A percentile compares a stretch with the other conserved stretches of the same genome.
These are phyloP conservation scores for Chlorella vulgaris DNA, from an alignment of 139 green algal genomes.

Conservation along the genomic window DNA sequence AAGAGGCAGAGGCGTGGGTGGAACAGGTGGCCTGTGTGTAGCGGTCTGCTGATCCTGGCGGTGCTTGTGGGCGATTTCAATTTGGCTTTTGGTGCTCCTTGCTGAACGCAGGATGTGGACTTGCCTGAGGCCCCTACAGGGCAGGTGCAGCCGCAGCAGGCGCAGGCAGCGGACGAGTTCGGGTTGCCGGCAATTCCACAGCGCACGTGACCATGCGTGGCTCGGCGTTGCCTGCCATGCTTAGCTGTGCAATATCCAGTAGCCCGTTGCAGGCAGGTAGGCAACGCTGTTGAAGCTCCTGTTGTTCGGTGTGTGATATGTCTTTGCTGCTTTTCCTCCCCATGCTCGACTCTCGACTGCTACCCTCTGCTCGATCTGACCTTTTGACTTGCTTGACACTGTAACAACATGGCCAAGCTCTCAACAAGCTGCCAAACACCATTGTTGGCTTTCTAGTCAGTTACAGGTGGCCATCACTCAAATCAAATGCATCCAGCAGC, in stretches of 20 bases:
- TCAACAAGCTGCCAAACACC: no score
- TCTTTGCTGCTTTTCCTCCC: not conserved
- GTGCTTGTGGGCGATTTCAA: no score
- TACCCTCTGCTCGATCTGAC: no score
- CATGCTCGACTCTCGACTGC: no score
- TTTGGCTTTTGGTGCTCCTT: no score
- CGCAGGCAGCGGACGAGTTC: constrained; percentile 53
- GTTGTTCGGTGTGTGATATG: not conserved
- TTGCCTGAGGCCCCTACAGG: constrained; percentile 59
- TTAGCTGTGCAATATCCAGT: not conserved
- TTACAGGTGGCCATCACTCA: no score
- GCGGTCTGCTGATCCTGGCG: no score
- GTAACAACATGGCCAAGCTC: no score
- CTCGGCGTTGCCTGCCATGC: not conserved
- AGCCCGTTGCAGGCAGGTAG: not conserved
- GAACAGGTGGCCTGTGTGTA: not conserved
- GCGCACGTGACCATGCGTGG: constrained; percentile 40
- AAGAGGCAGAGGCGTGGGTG: not conserved
- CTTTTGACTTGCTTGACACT: no score
- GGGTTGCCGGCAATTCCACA: constrained; percentile 59
- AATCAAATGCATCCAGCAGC: no score
- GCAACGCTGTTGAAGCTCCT: no score
- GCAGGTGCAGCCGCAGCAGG: constrained; percentile 19
- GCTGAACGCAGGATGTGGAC: constrained; percentile 16
- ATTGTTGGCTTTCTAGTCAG: no score